Percentiles rank a stretch among this genome's conserved stretches.
Conservation (phyloP, 1,139 yeast species). For the Suhomyces anneliseae region DNA sequence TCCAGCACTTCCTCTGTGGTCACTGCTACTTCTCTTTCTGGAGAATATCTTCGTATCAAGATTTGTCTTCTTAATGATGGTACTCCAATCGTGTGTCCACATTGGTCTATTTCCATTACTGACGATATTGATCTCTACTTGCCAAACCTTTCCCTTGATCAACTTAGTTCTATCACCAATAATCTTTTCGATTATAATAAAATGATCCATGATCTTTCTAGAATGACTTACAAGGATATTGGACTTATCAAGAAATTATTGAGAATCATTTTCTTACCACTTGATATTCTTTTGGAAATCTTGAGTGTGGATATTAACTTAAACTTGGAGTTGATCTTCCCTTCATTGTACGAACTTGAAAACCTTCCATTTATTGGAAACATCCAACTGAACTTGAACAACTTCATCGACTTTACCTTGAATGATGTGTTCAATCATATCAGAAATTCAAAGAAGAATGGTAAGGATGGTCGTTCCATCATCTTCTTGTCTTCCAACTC, state of each 20-base stretch:
- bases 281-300: slow-evolving; percentile 56
- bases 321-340: slow-evolving; percentile 78
- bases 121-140: slow-evolving; percentile 55
- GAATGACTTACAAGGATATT: slow-evolving; percentile 40
- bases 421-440: slow-evolving; percentile 78
- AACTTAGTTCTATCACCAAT: slow-evolving; percentile 43
- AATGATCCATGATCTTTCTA: slow-evolving; percentile 41
- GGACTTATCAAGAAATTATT: slow-evolving; percentile 40
- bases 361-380: slow-evolving; percentile 54
- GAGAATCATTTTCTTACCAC: slow-evolving; percentile 54
- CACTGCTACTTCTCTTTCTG: slow-evolving; percentile 87
- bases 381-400: slow-evolving; percentile 55
- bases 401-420: slow-evolving; percentile 72
- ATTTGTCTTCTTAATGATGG: slow-evolving; percentile 80
- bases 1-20: slow-evolving; percentile 60
- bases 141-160: slow-evolving; percentile 45
- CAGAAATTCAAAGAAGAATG: slow-evolving; percentile 45
- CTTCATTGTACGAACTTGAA: slow-evolving; percentile 66
- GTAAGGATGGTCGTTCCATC: slow-evolving; percentile 50
- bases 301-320: slow-evolving; percentile 63
- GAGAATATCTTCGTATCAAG: slow-evolving; percentile 70
- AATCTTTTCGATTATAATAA: slow-evolving; percentile 44
- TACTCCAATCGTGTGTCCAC: slow-evolving; percentile 80
- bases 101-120: slow-evolving; percentile 59
- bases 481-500: slow-evolving; percentile 87